Percentiles rank a stretch among this genome's conserved stretches.
phyloP scores from a whole-genome alignment of 1,139 yeast species.

The Pichia sp. region DNA sequence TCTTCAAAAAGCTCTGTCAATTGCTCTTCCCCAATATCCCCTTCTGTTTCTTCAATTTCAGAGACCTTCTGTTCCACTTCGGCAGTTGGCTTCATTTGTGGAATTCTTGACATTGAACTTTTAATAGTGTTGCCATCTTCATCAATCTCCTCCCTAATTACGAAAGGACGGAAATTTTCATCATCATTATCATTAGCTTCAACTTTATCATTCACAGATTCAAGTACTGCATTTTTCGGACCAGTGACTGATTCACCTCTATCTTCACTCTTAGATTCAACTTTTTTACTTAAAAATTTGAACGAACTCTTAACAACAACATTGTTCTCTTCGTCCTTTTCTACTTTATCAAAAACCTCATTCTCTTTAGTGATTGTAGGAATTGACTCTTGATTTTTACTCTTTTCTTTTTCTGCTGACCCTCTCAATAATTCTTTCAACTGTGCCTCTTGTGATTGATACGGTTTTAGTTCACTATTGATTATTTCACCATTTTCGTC shows the following conservation, averaged over 20 bases:
- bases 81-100: constrained; percentile 7
- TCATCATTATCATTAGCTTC: no score
- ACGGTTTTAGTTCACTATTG: constrained; percentile 32
- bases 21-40: constrained; percentile 29
- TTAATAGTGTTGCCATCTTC: constrained; percentile 51
- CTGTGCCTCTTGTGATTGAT: constrained; percentile 10
- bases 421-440: constrained; percentile 10
- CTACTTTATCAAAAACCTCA: constrained; percentile 6
- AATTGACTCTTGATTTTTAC: neutral
- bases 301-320: constrained; percentile 36
- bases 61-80: constrained; percentile 4
- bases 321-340: constrained; percentile 70
- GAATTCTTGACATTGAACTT: constrained; percentile 16
- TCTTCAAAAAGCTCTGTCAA: constrained; percentile 41
- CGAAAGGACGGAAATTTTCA: constrained; percentile 38
- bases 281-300: neutral
- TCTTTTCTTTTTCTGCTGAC: neutral
- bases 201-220: no score
- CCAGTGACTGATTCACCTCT: neutral
- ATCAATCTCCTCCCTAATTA: constrained; percentile 78
- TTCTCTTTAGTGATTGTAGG: neutral
- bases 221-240: neutral
- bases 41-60: constrained; percentile 6
- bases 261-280: neutral
- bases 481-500: constrained; percentile 74